A percentile compares a stretch with the other conserved stretches of the same genome.
Conservation (phyloP, 1,284 basidiomycete genomes). For the Neonothopanus nambi region DNA sequence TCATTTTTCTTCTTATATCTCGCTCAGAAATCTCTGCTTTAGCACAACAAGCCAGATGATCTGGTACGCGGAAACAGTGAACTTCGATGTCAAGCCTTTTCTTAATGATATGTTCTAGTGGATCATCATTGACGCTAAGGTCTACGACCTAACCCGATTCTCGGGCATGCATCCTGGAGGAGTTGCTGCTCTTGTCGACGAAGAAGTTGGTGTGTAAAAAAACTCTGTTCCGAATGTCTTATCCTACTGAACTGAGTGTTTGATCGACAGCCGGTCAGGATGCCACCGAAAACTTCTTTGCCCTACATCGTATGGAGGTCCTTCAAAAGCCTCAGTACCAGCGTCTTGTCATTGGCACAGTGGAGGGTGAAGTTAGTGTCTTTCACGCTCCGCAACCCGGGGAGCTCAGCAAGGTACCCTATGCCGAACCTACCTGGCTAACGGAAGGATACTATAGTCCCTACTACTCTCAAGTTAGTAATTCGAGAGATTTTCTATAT, state of each 20-base stretch:
- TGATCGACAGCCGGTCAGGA: constrained; percentile 69
- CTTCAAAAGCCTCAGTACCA: constrained; percentile 74
- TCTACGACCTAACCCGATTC: constrained; percentile 82
- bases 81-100: neutral
- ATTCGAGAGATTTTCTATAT: neutral
- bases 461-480: constrained; percentile 64
- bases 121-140: constrained; percentile 82
- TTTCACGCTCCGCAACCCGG: constrained; percentile 57
- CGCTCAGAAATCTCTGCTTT: constrained; percentile 38
- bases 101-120: constrained; percentile 49
- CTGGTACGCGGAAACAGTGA: constrained; percentile 34
- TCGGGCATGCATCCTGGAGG: constrained; percentile 83
- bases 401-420: constrained; percentile 71
- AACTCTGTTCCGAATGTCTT: constrained; percentile 32
- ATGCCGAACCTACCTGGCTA: constrained; percentile 84
- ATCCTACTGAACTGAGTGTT: neutral
- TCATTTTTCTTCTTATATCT: constrained; percentile 26
- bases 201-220: constrained; percentile 61
- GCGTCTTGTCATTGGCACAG: constrained; percentile 68
- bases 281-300: constrained; percentile 84
- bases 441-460: constrained; percentile 63
- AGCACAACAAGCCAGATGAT: constrained; percentile 69
- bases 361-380: constrained; percentile 65
- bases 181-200: constrained; percentile 67
- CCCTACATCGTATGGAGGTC: constrained; percentile 80